phyloP scores from a whole-genome alignment of 2,329 filamentous ascomycete species.

The Grosmannia huntii region DNA sequence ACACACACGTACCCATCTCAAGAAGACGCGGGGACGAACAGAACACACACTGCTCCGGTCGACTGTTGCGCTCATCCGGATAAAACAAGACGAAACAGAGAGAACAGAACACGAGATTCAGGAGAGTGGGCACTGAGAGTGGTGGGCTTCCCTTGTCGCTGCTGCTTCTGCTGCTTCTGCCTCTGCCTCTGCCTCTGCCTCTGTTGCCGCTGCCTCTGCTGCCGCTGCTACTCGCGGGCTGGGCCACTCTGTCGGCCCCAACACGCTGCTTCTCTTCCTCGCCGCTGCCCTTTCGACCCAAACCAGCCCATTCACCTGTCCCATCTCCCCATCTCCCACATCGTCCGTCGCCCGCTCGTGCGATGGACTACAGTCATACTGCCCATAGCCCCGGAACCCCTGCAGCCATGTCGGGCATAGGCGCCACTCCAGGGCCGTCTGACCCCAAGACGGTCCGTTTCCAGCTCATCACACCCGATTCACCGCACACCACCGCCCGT shows the following conservation, averaged over 20 bases:
- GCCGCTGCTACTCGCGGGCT: background rate
- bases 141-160: no score
- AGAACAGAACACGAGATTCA: no score
- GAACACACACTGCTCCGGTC: no score
- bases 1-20: background rate
- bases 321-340: background rate
- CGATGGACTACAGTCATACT: conserved; percentile 9
- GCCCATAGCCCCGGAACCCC: conserved; percentile 2
- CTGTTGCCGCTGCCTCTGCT: background rate
- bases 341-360: background rate
- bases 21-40: background rate
- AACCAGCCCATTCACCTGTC: background rate
- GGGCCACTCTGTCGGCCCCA: background rate
- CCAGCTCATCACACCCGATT: conserved; percentile 57
- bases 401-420: conserved; percentile 6
- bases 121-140: no score
- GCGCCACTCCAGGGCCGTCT: conserved; percentile 22
- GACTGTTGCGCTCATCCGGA: no score
- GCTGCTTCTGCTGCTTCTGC: background rate
- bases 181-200: background rate
- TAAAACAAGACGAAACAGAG: no score
- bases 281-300: background rate
- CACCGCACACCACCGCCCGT: conserved; percentile 57
- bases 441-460: conserved; percentile 67
- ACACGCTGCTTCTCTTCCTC: background rate